A percentile compares a stretch with the other conserved stretches of the same genome.
These are phyloP conservation scores for Syzygium malaccense DNA, from an alignment of 441 rosid species.

Conservation along the genomic window DNA sequence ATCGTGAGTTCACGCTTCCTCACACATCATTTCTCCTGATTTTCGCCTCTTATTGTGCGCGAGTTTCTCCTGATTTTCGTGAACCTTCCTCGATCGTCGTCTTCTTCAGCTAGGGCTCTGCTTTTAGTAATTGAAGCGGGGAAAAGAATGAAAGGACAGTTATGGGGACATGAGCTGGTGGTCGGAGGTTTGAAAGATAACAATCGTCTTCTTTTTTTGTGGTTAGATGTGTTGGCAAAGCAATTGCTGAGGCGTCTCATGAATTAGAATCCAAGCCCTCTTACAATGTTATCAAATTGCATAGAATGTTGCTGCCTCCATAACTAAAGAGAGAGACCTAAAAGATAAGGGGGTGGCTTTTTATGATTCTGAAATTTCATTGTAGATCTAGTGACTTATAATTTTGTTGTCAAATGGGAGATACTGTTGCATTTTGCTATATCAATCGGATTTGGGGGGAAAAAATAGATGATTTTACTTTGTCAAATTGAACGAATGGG, in stretches of 20 bases:
- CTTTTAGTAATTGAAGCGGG: background rate
- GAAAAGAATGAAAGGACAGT: background rate
- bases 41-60: accelerated
- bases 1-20: background rate
- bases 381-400: background rate
- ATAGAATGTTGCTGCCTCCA: background rate
- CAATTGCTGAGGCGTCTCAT: background rate
- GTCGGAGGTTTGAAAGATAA: too few relatives aligned
- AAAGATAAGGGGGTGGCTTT: background rate
- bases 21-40: too few relatives aligned
- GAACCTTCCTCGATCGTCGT: background rate
- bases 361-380: background rate
- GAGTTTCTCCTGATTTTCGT: background rate
- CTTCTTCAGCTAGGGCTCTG: background rate
- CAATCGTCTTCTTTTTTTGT: background rate
- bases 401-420: background rate
- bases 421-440: accelerated
- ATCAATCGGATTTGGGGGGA: background rate
- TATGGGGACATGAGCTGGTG: too few relatives aligned
- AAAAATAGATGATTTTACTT: background rate
- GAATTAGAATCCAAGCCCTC: background rate
- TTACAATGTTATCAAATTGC: background rate
- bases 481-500: background rate
- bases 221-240: background rate
- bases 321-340: background rate